Evolutionary conservation across 2,329 filamentous ascomycete species (phyloP).

Genomic region (Ascosphaera aggregata): DNA sequence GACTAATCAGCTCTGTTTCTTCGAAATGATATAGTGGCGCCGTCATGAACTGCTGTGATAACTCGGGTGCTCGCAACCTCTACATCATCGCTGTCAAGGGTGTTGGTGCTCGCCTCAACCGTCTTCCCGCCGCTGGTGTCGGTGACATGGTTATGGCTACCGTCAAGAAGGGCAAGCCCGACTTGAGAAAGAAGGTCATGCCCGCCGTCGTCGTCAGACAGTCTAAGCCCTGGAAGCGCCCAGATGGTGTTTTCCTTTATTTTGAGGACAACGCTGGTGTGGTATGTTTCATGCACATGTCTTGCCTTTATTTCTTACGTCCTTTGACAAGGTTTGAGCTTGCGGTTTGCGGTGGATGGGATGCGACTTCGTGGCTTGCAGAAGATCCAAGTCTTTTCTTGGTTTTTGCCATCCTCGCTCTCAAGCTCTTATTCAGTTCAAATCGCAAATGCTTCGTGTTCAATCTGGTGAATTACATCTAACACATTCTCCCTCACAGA

Average conservation of each 20-base stretch:
- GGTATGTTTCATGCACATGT: constrained; percentile 31
- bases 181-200: constrained; percentile 99
- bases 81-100: constrained; percentile 99
- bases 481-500: constrained; percentile 39
- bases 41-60: constrained; percentile 99
- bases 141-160: constrained; percentile 99
- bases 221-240: constrained; percentile 98
- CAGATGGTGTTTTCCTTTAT: constrained; percentile 97
- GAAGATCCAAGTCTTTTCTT: background rate
- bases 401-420: too few relatives aligned
- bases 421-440: too few relatives aligned
- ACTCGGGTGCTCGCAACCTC: constrained; percentile 94
- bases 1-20: too few relatives aligned
- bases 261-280: constrained; percentile 99
- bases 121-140: constrained; percentile 89
- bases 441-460: too few relatives aligned
- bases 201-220: constrained; percentile 96
- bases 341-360: background rate
- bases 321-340: background rate
- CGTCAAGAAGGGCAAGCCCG: constrained; percentile 99
- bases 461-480: constrained; percentile 1
- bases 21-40: constrained; percentile 45
- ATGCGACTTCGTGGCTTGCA: background rate
- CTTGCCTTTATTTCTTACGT: constrained; percentile 2
- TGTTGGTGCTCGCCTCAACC: constrained; percentile 91